Evolutionary conservation across 176 grass and related monocot species (phyloP).

Genomic region (Urochloa ruziziensis): DNA sequence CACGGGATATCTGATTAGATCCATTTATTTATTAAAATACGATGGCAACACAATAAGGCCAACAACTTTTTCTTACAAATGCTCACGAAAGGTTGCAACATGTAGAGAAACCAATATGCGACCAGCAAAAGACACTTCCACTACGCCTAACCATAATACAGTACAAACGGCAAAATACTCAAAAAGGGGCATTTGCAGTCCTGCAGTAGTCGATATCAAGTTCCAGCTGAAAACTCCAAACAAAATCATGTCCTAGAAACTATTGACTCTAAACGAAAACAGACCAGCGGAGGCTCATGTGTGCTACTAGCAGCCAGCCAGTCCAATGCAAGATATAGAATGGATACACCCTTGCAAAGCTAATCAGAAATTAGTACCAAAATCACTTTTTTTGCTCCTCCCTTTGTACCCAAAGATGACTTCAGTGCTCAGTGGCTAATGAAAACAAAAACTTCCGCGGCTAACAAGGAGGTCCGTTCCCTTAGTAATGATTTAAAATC

Average conservation of each 20-base stretch:
- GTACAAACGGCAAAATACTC: neutral
- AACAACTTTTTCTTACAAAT: neutral
- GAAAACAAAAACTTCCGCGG: neutral
- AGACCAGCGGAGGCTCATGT: neutral
- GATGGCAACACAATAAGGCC: neutral
- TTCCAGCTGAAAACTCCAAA: slow-evolving; percentile 1
- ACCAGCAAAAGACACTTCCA: neutral
- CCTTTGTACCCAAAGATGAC: neutral
- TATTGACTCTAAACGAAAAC: neutral
- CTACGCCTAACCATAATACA: neutral
- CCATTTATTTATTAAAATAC: neutral
- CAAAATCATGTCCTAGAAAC: neutral
- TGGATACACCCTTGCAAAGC: neutral
- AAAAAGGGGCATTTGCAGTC: neutral
- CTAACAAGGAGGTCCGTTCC: neutral
- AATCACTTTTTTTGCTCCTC: neutral
- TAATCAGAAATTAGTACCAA: neutral
- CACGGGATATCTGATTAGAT: slow-evolving; percentile 17
- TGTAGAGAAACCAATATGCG: neutral
- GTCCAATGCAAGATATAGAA: slow-evolving; percentile 8
- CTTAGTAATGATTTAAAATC: neutral
- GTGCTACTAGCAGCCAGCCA: neutral
- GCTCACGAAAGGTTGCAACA: neutral
- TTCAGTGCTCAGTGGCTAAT: no score
- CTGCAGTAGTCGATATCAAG: neutral